Percentiles rank a stretch among this genome's conserved stretches.
These are phyloP conservation scores for Leccinum variicolor DNA, from an alignment of 768 basidiomycete genomes.

Conservation along the genomic window DNA sequence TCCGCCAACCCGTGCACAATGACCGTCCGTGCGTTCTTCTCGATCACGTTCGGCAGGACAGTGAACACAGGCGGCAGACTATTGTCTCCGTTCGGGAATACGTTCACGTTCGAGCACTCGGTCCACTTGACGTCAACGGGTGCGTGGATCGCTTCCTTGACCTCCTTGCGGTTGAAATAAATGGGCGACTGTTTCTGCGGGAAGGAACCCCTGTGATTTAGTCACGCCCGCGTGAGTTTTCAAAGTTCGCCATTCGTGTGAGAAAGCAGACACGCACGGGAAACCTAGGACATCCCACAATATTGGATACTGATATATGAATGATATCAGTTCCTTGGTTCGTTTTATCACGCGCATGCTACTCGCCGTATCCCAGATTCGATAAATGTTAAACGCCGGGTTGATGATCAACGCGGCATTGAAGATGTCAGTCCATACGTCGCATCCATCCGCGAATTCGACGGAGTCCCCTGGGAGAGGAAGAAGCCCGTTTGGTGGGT, in stretches of 20 bases:
- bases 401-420: conserved; percentile 59
- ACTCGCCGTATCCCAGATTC: conserved; percentile 65
- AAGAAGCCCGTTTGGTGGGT: conserved; percentile 62
- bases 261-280: conserved; percentile 49
- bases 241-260: not conserved
- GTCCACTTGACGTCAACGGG: conserved; percentile 52
- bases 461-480: conserved; percentile 64
- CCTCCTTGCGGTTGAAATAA: conserved; percentile 68
- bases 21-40: conserved; percentile 66
- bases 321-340: not conserved
- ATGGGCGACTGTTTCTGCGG: conserved; percentile 54
- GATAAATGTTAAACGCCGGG: conserved; percentile 75
- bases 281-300: conserved; percentile 83
- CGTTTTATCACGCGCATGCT: not conserved
- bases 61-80: conserved; percentile 61
- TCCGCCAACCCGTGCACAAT: conserved; percentile 74
- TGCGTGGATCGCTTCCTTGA: conserved; percentile 66
- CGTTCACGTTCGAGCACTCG: conserved; percentile 57
- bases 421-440: conserved; percentile 66
- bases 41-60: conserved; percentile 72
- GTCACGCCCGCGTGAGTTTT: not conserved
- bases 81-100: conserved; percentile 60
- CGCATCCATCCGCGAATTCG: conserved; percentile 48
- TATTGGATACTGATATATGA: conserved; percentile 45
- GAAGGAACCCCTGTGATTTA: conserved; percentile 52